Base-by-base conservation (phyloP, 2,329 filamentous ascomycete genomes). In the Ophiostoma perfectum region DNA sequence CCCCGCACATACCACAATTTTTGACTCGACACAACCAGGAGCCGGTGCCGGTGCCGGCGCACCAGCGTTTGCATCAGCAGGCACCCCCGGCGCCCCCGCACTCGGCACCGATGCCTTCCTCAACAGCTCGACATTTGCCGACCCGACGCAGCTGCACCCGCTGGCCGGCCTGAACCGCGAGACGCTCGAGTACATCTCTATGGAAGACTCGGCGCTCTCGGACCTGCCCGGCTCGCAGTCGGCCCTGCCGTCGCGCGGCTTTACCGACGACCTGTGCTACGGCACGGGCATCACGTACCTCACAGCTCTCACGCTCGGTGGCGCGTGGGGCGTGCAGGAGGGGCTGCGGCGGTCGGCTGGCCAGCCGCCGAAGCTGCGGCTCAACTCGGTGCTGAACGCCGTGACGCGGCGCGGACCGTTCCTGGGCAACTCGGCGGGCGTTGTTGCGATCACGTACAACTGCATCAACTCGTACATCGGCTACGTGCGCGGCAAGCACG, bases 181-280 rank as follows among this genome's bases (percentile, higher is more conserved):
- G 75, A 91, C 91, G 0, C 88, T 99, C 75, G 95, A 99, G 79
- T 99, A 99, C 80, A 86, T 99, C 72, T 89, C 90, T 39, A 89
- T 99, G 76, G 95, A 99, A 80, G 96, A 99, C 78, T 91, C 92
- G 65, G 87, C 89, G 41, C 87, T 97, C 69, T 93, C 92, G 71
- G 89, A 96, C 75, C 85, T 96, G 27, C 93, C 93, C 65, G 93
- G 93, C 75, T 86, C 88, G 70, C 90, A 91, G 77, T 96, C 94
- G 60, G 90, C 93, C 67, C 86, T 99, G 67, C 95, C 96, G 60
- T 97, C 93, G 68, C 90, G 95, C 78, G 95, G 95, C 77, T 99
- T 96, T 88, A 96, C 93, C 70, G 95, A 99, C 77, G 95, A 99
- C 78, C 87, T 99, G 70, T 98, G 95, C 81, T 99, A 99, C 78